Evolutionary conservation across 768 basidiomycete genomes (phyloP), one percentile per base, ranked within the genome.

Genomic region (Rhodotorula babjevae): DNA sequence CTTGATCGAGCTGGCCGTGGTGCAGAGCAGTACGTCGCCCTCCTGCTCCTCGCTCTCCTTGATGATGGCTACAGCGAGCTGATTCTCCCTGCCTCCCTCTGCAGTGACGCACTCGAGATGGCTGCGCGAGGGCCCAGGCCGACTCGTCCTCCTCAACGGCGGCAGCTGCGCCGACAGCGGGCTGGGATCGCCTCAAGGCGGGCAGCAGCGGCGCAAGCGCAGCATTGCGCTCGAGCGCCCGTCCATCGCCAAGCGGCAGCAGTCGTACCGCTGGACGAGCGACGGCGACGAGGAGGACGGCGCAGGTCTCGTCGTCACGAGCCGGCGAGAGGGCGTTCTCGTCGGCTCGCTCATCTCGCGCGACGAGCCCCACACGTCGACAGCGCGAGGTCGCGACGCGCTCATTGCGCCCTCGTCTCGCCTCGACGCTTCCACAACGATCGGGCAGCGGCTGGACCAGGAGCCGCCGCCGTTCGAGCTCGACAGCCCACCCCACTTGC

Each of bases 11-110:
- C 29, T 72, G n/a, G 57, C 53, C 27, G 65, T 55, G 5, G 50
- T 75, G n/a, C 74, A 75, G 36, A 53, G 60, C 40, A 75, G 72
- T 73, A 55, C 25, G 70, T 56, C 36, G 4, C n/a, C 0, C 27
- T 2, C 29, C n/a, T 56, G n/a, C 27, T 21, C n/a, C 0, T 31
- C 27, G 12, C 31, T 16, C n/a, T 6, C n/a, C n/a, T n/a, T n/a
- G n/a, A n/a, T n/a, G n/a, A n/a, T n/a, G n/a, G n/a, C n/a, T n/a
- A n/a, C 10, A 29, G 2, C 49, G 50, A 40, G 5, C 36, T 36
- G 5, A 36, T 9, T 9, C 47, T 16, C 12, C 4, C 12, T 55
- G 0, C 14, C 44, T 46, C 44, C 14, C 14, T n/a, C 61, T 40
- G 40, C 59, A 68, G 67, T 71, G 69, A 65, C 66, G 7, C 52